Percentiles rank a stretch among this genome's conserved stretches.
phyloP scores from a whole-genome alignment of 2,329 filamentous ascomycete species.

The Pseudofabraea citricarpa region DNA sequence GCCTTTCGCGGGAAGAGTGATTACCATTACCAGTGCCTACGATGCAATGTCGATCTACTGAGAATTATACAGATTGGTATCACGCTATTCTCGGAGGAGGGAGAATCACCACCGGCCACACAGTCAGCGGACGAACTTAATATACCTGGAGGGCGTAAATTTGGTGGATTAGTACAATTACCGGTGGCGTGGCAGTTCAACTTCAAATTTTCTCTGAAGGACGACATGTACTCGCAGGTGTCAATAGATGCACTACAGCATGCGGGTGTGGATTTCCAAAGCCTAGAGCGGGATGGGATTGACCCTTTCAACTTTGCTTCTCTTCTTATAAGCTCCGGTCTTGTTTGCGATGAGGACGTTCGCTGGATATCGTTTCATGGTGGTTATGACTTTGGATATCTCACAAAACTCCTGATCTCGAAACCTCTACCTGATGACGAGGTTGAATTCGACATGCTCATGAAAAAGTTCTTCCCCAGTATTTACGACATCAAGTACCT shows the following conservation, averaged over 20 bases:
- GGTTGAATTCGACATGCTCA: slow-evolving; percentile 79
- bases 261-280: slow-evolving; percentile 86
- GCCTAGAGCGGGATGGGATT: slow-evolving; percentile 83
- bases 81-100: slow-evolving; percentile 86
- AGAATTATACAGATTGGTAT: slow-evolving; percentile 97
- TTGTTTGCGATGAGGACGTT: slow-evolving; percentile 82
- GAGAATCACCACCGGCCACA: slow-evolving; percentile 71
- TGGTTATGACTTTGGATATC: slow-evolving; percentile 95
- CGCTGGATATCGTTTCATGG: slow-evolving; percentile 98
- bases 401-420: slow-evolving; percentile 89
- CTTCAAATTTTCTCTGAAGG: slow-evolving; percentile 89
- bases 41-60: slow-evolving; percentile 94
- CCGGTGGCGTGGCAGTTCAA: slow-evolving; percentile 99
- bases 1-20: slow-evolving; percentile 92
- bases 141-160: slow-evolving; percentile 32
- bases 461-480: slow-evolving; percentile 89
- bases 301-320: slow-evolving; percentile 85
- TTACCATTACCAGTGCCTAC: slow-evolving; percentile 97
- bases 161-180: slow-evolving; percentile 45
- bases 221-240: slow-evolving; percentile 96
- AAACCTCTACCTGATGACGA: slow-evolving; percentile 83
- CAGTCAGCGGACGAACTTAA: slow-evolving; percentile 47
- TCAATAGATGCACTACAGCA: slow-evolving; percentile 88
- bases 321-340: slow-evolving; percentile 83
- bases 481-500: slow-evolving; percentile 97